Evolutionary conservation across 1,139 yeast species (phyloP).

Genomic region (Zhuliangozyma blackwelliae): DNA sequence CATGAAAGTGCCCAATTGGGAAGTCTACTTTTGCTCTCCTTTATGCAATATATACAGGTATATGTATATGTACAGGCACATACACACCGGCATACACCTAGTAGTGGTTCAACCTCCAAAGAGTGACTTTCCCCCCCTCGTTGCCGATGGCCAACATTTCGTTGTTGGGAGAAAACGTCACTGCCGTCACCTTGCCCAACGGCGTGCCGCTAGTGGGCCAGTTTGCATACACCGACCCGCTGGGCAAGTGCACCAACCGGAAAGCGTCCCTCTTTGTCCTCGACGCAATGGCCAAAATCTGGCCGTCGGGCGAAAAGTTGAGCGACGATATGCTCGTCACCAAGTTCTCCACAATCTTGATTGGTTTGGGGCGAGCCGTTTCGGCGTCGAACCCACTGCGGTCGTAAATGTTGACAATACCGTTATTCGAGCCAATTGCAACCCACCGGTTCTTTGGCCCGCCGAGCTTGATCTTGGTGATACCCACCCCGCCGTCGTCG

Average conservation of each 20-base stretch:
- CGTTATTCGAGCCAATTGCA: conserved; percentile 86
- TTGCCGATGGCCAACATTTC: conserved; percentile 88
- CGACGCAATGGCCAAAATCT: conserved; percentile 79
- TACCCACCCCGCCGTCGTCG: conserved; percentile 83
- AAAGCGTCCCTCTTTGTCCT: conserved; percentile 84
- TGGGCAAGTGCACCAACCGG: conserved; percentile 81
- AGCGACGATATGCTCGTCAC: conserved; percentile 76
- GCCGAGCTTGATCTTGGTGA: conserved; percentile 75
- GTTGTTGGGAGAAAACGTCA: conserved; percentile 73
- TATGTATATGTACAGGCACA: no score
- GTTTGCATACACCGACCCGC: conserved; percentile 81
- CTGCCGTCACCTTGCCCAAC: conserved; percentile 85
- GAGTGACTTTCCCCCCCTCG: conserved; percentile 83
- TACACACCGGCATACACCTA: conserved; percentile 14
- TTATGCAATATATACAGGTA: no score
- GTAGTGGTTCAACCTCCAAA: conserved; percentile 87
- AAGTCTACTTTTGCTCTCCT: no score
- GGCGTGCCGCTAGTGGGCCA: conserved; percentile 99
- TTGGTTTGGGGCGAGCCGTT: conserved; percentile 30
- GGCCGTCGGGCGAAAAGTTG: conserved; percentile 83
- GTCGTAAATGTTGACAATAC: conserved; percentile 87
- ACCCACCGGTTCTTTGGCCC: conserved; percentile 77
- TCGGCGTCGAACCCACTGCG: conserved; percentile 26
- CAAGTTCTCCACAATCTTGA: conserved; percentile 68
- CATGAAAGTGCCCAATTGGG: background rate